These are phyloP conservation scores for Penicillium dipodomyicola DNA, from an alignment of 495 filamentous ascomycete species.

Conservation along the genomic window DNA sequence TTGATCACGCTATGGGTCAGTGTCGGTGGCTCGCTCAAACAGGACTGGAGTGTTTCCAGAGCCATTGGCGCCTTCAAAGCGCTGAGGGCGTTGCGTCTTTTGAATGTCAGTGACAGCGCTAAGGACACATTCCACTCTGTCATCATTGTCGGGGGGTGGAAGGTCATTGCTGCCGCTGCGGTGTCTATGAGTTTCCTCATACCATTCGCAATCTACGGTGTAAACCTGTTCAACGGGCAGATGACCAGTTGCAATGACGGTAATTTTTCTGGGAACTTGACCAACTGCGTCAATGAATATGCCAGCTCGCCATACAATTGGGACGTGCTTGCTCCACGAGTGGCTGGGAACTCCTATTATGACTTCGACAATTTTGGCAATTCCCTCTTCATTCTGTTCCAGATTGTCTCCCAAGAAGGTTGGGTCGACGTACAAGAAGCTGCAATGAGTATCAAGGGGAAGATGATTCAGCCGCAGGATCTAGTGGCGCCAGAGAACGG, in stretches of 20 bases:
- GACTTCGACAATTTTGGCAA: conserved; percentile 93
- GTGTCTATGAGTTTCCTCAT: conserved; percentile 93
- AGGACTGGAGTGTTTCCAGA: conserved; percentile 77
- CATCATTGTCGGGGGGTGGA: conserved; percentile 88
- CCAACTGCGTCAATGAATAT: conserved; percentile 76
- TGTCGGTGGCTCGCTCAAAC: conserved; percentile 74
- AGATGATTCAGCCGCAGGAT: conserved; percentile 63
- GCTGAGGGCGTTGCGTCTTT: conserved; percentile 82
- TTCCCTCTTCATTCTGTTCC: conserved; percentile 93
- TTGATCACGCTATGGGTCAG: conserved; percentile 95
- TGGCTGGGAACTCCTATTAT: conserved; percentile 76
- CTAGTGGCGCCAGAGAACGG: conserved; percentile 78
- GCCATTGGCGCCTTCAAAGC: conserved; percentile 98
- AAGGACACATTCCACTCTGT: conserved; percentile 96
- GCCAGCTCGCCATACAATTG: conserved; percentile 73
- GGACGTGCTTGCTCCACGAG: conserved; percentile 77
- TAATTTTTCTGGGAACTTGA: conserved; percentile 53
- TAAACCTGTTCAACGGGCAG: conserved; percentile 88
- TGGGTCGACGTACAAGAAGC: conserved; percentile 90
- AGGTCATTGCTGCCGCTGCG: conserved; percentile 80
- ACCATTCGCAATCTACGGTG: conserved; percentile 91
- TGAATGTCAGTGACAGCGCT: conserved; percentile 96
- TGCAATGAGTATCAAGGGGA: conserved; percentile 78
- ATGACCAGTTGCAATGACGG: conserved; percentile 79
- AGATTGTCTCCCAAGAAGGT: conserved; percentile 98